Evolutionary conservation across 129 eudicot genomes (phyloP), one percentile per base, ranked within the genome.

Genomic region (Flaveria trinervia): DNA sequence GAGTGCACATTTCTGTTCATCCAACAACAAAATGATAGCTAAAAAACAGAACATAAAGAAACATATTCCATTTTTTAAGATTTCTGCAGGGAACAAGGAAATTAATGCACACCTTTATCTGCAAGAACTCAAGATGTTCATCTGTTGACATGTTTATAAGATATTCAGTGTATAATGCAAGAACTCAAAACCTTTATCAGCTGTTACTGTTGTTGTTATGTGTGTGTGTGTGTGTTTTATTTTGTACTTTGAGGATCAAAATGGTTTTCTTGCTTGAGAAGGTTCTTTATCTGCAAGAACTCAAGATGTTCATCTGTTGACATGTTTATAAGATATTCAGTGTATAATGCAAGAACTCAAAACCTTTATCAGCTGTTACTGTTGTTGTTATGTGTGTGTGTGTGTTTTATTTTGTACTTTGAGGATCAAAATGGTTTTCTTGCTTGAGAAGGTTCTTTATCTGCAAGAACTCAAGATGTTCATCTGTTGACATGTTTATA

Each of bases 1-100:
- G 62, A 92, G 94, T 56, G 77, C 71, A 79, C 78, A 77, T 15
- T 83, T 80, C 98, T 92, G 89, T 73, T 54, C 23, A 52, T 14
- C 52, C 71, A 54, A 81, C 12, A 65, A 16, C 33, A 28, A 57
- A 12, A 65, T 4, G 41, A 28, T 36, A 16, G 7, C 17, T 36
- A 51, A 16, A 16, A 20, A 69, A 18, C 70, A 71, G 9, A 64
- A 41, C 70, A 17, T 5, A 1, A 49, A 64, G 10, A 57, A 46
- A 49, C 45, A 26, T 17, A 75, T 13, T 16, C 7, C 5, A 3
- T 13, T 48, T 13, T 9, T 26, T 26, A 17, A 9, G 11, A 68
- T 25, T 25, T 61, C 36, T n/a, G 20, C 59, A 62, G 68, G 17
- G 44, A 39, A 50, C 3, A 41, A 65, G 15, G 33, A 65, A 50